Conservation (phyloP, 1,284 basidiomycete species). For the Leccinum colubrinum region DNA sequence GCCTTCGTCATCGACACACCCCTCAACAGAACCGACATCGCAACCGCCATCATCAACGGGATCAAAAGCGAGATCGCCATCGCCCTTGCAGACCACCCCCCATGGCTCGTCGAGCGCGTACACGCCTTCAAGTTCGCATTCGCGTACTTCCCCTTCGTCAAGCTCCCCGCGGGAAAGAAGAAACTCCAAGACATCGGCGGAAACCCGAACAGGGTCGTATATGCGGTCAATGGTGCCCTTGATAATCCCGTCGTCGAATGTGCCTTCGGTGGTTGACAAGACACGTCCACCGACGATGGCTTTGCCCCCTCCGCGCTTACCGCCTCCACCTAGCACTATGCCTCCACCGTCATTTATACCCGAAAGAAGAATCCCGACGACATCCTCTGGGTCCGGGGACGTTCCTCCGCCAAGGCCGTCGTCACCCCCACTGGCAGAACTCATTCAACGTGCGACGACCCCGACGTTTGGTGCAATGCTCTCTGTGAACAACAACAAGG, state of each 20-base stretch:
- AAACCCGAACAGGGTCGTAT: no score
- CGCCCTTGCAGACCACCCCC: no score
- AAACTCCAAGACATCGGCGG: no score
- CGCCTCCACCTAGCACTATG: conserved; percentile 74
- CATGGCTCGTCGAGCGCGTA: no score
- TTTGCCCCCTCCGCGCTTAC: conserved; percentile 77
- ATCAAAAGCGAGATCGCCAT: no score
- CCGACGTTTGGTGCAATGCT: conserved; percentile 70
- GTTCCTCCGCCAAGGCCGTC: conserved; percentile 77
- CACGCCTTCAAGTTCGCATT: no score
- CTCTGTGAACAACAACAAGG: conserved; percentile 53
- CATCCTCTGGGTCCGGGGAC: conserved; percentile 50
- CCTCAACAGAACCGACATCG: no score
- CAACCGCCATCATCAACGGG: no score
- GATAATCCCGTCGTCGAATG: conserved; percentile 37
- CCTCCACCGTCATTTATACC: conserved; percentile 75
- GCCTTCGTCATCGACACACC: no score
- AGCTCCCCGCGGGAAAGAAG: no score
- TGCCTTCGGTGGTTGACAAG: conserved; percentile 63
- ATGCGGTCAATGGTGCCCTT: no score
- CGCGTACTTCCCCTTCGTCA: no score
- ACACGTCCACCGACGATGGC: conserved; percentile 82
- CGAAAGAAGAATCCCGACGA: conserved; percentile 57
- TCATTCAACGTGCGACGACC: conserved; percentile 83
- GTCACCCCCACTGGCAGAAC: conserved; percentile 87